Evolutionary conservation across 179 eudicot species (phyloP).

Genomic region (Spergularia azorica): DNA sequence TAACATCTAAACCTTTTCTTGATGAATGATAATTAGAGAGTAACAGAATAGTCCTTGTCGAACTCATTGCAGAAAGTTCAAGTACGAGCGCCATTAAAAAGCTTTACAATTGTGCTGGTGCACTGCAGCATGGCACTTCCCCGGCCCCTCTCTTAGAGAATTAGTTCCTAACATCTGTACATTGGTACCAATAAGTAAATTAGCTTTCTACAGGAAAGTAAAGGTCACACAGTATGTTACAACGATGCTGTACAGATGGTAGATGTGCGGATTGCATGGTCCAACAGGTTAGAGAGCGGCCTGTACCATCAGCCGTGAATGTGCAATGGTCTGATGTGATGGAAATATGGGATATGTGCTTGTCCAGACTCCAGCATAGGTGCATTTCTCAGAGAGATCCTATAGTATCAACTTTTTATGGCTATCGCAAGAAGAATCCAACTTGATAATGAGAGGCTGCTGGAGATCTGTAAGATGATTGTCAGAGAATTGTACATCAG

Average conservation of each 20-base stretch:
- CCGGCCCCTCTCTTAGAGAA: neutral
- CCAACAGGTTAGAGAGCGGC: neutral
- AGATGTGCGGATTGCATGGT: neutral
- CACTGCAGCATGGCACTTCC: neutral
- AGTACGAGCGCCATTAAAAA: too few relatives aligned
- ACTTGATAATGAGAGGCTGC: slow-evolving; percentile 58
- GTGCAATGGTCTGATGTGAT: neutral
- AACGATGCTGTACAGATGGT: slow-evolving; percentile 18
- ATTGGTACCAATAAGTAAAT: neutral
- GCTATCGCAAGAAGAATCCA: slow-evolving; percentile 36
- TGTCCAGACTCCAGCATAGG: neutral
- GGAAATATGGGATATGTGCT: neutral
- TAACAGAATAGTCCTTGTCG: too few relatives aligned
- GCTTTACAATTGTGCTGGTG: neutral
- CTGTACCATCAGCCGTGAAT: neutral
- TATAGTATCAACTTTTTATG: slow-evolving; percentile 35
- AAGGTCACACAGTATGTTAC: neutral
- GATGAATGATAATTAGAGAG: too few relatives aligned
- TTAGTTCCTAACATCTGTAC: neutral
- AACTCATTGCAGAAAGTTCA: too few relatives aligned
- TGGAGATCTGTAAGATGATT: slow-evolving; percentile 44
- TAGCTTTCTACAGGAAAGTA: neutral
- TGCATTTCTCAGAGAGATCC: slow-evolving; percentile 31
- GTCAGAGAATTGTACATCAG: slow-evolving; percentile 32
- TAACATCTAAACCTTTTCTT: too few relatives aligned